Evolutionary conservation across 805 yeast genomes (phyloP), one percentile per base, ranked within the genome.

Genomic region (Myxozyma sirexii): DNA sequence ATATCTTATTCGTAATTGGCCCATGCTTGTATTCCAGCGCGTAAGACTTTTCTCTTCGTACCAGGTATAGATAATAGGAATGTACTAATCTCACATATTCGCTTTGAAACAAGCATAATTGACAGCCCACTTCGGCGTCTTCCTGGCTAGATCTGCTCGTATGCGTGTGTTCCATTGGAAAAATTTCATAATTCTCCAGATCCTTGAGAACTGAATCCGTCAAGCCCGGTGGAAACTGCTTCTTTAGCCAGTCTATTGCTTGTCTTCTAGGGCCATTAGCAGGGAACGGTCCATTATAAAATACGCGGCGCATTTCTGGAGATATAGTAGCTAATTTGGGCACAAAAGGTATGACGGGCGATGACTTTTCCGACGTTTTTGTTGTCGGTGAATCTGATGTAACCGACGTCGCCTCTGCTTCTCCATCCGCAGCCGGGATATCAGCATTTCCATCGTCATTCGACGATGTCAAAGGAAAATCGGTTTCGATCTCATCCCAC

Each of bases 141-240:
- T 29, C 13, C 15, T 6, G 29, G 10, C 44, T 23, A 2, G 15
- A n/a, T 21, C 7, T 23, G 35, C 35, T 48, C 21, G 17, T 1
- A 37, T 35, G 53, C 15, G 53, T 48, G 44, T 48, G 43, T 21
- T 33, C 23, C 4, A 23, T 5, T 5, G 53, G 53, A 19, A 48
- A 48, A 6, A 48, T 26, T 12, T 15, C 13, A 17, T 10, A 21
- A 35, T 37, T 23, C 4, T 35, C 43, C 10, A 48, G 31, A 21
- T 48, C 53, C 2, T 48, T 8, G 29, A 13, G 41, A n/a, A 48
- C 12, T 5, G 29, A 6, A 6, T n/a, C 24, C 7, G 7, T n/a
- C 19, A 48, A 17, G 4, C 33, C 44, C 5, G 53, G 53, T n/a
- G 53, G 53, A 21, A 48, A 35, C 35, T 48, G 42, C 23, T 8